These are phyloP conservation scores for Calonectria multiphialidica DNA, from an alignment of 2,329 filamentous ascomycete genomes.

Conservation along the genomic window DNA sequence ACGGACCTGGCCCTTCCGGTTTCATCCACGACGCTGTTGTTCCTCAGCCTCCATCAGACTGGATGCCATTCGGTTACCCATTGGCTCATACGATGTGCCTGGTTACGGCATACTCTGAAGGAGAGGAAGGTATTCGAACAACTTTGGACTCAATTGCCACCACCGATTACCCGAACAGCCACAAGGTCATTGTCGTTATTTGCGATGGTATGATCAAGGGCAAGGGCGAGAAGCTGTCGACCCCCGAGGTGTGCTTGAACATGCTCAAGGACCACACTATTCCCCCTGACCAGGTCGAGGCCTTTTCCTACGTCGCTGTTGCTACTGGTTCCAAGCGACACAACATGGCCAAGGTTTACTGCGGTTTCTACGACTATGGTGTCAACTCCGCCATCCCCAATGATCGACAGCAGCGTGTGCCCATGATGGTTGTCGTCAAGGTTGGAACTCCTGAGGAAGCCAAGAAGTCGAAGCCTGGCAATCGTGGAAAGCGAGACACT, in stretches of 20 bases:
- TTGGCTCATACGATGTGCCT: conserved; percentile 93
- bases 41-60: conserved; percentile 94
- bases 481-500: conserved; percentile 98
- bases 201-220: conserved; percentile 99
- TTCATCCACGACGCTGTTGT: conserved; percentile 97
- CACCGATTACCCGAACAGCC: conserved; percentile 99
- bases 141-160: conserved; percentile 96
- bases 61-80: conserved; percentile 97
- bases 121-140: conserved; percentile 90
- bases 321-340: conserved; percentile 96
- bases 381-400: conserved; percentile 80
- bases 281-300: conserved; percentile 82
- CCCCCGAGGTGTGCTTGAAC: conserved; percentile 87
- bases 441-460: conserved; percentile 93
- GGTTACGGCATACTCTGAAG: conserved; percentile 97
- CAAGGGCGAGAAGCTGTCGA: conserved; percentile 86
- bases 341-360: conserved; percentile 99
- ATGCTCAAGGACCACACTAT: conserved; percentile 97
- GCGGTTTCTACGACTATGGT: conserved; percentile 98
- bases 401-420: conserved; percentile 95
- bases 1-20: conserved; percentile 86
- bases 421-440: conserved; percentile 97
- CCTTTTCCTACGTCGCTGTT: conserved; percentile 96
- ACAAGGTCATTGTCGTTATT: conserved; percentile 96
- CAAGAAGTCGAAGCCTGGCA: conserved; percentile 87